Base-by-base conservation (phyloP, 2,329 filamentous ascomycete genomes). In the Fusarium torreyae region DNA sequence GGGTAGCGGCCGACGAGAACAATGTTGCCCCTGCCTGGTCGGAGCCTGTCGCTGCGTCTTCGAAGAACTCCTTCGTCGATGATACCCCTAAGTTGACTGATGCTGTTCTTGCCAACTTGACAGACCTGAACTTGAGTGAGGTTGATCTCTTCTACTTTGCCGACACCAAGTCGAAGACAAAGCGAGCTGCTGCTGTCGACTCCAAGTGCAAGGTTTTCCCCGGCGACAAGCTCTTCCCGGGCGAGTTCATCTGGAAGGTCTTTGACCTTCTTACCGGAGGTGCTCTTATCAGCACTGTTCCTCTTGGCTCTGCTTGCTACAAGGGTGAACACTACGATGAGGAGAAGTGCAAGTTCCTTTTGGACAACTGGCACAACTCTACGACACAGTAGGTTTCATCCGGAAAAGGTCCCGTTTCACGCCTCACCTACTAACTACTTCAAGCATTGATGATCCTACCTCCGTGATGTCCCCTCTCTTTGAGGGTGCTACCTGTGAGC, bases 401-500 rank as follows among this genome's bases (percentile, higher is more conserved):
- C 5, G 6, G 7, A 8, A 1, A 2, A 13, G 4, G 9, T 4
- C 26, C 7, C 7, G 11, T 13, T 10, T 17, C 14, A 5, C 38
- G 22, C n/a, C 26, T 39, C 18, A 15, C 5, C 15, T 15, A 6
- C 45, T 61, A 36, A 59, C 54, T 4, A 73, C 38, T 20, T 65
- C 3, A 76, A 68, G 66, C 45, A 69, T 69, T 33, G 49, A 57
- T 63, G 66, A 83, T 57, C 81, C 82, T 1, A 79, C 79, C 7
- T 82, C 80, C 1, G 69, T 80, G 54, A 81, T 81, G 77, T 81
- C 77, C 38, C 79, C 81, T 10, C 74, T 83, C 22, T 83, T 76
- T 62, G 72, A 81, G 65, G 80, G 79, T 9, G 69, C 73, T 5
- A 81, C 80, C 1, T 83, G 81, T 42, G 68, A 78, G 57, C 79